These are phyloP conservation scores for Tephrocybe sp. DNA, from an alignment of 768 basidiomycete species.

Conservation along the genomic window DNA sequence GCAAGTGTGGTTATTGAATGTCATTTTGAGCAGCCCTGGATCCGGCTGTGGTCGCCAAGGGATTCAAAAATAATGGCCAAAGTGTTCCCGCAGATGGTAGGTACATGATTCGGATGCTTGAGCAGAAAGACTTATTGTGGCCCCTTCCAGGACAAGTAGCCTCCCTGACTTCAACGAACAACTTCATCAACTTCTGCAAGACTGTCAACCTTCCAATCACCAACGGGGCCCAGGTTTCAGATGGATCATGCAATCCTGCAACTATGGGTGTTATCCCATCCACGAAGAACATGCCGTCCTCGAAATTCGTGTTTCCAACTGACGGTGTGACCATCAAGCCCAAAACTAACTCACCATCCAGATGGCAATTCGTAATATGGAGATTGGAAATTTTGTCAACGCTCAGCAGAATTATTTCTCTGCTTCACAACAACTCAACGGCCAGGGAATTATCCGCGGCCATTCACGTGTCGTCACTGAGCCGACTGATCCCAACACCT, in stretches of 20 bases:
- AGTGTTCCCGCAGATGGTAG: constrained; percentile 35
- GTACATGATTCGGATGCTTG: neutral
- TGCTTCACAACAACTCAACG: constrained; percentile 21
- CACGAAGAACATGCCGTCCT: constrained; percentile 44
- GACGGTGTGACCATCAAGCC: constrained; percentile 46
- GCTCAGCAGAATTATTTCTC: constrained; percentile 52
- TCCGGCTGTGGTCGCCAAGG: constrained; percentile 41
- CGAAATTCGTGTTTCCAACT: constrained; percentile 45
- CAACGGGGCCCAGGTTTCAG: constrained; percentile 50
- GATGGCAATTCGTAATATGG: constrained; percentile 45
- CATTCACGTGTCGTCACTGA: constrained; percentile 60
- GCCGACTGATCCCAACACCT: constrained; percentile 48
- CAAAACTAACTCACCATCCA: constrained; percentile 49
- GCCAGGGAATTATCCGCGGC: constrained; percentile 50
- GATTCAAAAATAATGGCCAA: constrained; percentile 53
- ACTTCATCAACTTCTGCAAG: constrained; percentile 61
- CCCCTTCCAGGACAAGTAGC: constrained; percentile 43
- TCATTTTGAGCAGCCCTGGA: constrained; percentile 36
- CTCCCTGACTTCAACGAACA: constrained; percentile 55
- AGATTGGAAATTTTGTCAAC: constrained; percentile 59
- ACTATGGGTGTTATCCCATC: constrained; percentile 57
- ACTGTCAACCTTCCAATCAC: constrained; percentile 49
- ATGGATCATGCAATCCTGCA: constrained; percentile 59
- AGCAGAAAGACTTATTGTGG: neutral
- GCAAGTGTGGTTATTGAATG: neutral